Evolutionary conservation across 371 early-diverging fungal genomes (phyloP), one percentile per base, ranked within the genome.

Genomic region (Apophysomyces variabilis): DNA sequence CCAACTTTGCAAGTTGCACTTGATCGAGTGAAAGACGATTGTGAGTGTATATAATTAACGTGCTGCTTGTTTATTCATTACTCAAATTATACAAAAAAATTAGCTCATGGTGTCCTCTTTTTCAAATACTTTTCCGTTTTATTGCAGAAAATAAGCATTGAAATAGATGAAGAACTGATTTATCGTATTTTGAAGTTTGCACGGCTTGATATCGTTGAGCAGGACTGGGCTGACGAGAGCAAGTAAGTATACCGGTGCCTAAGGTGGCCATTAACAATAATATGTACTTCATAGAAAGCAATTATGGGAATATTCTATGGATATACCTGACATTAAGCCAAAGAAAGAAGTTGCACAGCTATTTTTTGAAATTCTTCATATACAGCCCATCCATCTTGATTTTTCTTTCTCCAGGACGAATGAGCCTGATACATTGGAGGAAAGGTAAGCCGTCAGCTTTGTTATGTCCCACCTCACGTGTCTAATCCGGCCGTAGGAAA

Each of bases 321-420:
- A 89, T 37, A 87, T 93, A 36, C 93, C 95, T 3, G 90, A 94
- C 58, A 89, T 92, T 1, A 80, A 79, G 9, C 75, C 87, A 5
- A 73, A 75, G 3, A 89, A 93, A 32, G 90, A 88, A 4, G 88
- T 88, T 11, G 76, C 79, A 12, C 89, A 91, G 67, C 70, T 96
- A 54, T 99, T 96, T 75, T 99, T 99, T 82, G 99, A 98, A 77
- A 82, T 92, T 43, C 87, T 99, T 54, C 91, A 94, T 60, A 84
- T 98, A 47, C 98, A 98, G 64, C 99, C 99, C 0, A 87, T 98
- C 73, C 94, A 94, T 73, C 76, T 97, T 66, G 95, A 96, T 70
- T 73, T 99, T 5, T 95, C 98, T 5, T 99, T 98, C 75, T 82
- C 92, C 66, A 81, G 96, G 64, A 93, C 96, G n/a, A 91, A 93